These are phyloP conservation scores for Naematelia aurantialba DNA, from an alignment of 768 basidiomycete genomes.

Conservation along the genomic window DNA sequence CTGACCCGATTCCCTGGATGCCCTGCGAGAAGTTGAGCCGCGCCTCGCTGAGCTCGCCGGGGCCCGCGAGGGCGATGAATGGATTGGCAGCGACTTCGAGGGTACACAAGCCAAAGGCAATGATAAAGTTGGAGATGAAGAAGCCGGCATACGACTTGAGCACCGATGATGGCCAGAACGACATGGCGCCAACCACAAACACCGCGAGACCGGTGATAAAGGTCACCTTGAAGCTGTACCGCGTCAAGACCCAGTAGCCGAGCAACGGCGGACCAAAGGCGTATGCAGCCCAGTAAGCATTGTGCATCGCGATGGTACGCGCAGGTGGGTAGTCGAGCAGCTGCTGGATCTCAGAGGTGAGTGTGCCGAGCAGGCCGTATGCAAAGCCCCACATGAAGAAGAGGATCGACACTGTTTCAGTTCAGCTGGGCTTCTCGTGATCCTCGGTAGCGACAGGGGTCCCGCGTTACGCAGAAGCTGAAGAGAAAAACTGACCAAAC, in stretches of 20 bases:
- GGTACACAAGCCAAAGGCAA: slow-evolving; percentile 35
- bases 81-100: slow-evolving; percentile 47
- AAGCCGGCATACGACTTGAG: slow-evolving; percentile 39
- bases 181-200: slow-evolving; percentile 43
- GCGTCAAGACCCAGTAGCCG: slow-evolving; percentile 43
- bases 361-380: slow-evolving; percentile 45
- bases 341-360: slow-evolving; percentile 37
- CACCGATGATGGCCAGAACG: slow-evolving; percentile 47
- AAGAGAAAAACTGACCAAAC: slow-evolving; percentile 44
- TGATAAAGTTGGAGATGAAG: slow-evolving; percentile 46
- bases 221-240: slow-evolving; percentile 42
- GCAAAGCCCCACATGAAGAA: slow-evolving; percentile 49
- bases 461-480: no score
- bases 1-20: slow-evolving; percentile 41
- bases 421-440: background rate
- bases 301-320: slow-evolving; percentile 34
- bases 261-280: slow-evolving; percentile 31
- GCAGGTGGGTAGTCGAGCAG: slow-evolving; percentile 29
- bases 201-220: slow-evolving; percentile 46
- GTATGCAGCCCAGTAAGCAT: slow-evolving; percentile 44
- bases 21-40: slow-evolving; percentile 47
- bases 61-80: slow-evolving; percentile 48
- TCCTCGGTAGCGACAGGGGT: background rate
- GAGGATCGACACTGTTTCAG: slow-evolving; percentile 30
- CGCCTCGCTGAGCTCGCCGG: slow-evolving; percentile 38